Evolutionary conservation across 805 yeast species (phyloP).

Genomic region (Cyberlindnera xylosilytica): DNA sequence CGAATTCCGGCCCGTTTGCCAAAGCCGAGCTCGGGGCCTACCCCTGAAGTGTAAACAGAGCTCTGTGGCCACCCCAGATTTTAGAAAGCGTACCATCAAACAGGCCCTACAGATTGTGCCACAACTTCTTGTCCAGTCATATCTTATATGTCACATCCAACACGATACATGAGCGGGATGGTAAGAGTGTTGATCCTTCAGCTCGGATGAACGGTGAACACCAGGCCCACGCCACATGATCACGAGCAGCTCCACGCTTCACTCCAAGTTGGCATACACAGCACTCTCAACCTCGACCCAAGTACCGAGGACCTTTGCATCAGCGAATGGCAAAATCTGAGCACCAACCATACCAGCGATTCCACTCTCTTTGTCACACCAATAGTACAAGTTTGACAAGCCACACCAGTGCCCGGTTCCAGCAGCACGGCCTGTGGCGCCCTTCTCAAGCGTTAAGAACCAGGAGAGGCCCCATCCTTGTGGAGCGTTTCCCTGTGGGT

Average conservation of each 20-base stretch:
- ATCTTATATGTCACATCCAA: too few species aligned
- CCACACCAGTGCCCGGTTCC: slow-evolving; percentile 41
- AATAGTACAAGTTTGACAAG: slow-evolving; percentile 36
- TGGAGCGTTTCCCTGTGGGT: slow-evolving; percentile 23
- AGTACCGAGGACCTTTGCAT: slow-evolving; percentile 17
- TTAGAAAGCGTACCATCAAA: too few species aligned
- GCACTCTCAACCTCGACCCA: slow-evolving; percentile 23
- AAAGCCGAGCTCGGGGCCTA: slow-evolving; percentile 1
- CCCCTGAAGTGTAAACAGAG: too few species aligned
- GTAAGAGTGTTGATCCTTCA: too few species aligned
- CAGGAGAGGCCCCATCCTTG: slow-evolving; percentile 20
- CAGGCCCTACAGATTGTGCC: too few species aligned
- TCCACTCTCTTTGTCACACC: slow-evolving; percentile 38
- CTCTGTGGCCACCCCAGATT: too few species aligned
- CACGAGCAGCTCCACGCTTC: background rate
- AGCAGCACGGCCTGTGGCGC: slow-evolving; percentile 35
- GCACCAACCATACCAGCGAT: slow-evolving; percentile 39
- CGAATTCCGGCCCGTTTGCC: background rate
- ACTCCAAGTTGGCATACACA: slow-evolving; percentile 18
- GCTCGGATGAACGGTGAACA: too few species aligned
- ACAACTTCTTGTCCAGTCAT: too few species aligned
- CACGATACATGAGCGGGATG: too few species aligned
- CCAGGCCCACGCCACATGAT: background rate
- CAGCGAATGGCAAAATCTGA: slow-evolving; percentile 37
- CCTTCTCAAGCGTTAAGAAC: slow-evolving; percentile 16